Evolutionary conservation across 2,329 filamentous ascomycete species (phyloP).

Genomic region (Lecanicillium sp.): DNA sequence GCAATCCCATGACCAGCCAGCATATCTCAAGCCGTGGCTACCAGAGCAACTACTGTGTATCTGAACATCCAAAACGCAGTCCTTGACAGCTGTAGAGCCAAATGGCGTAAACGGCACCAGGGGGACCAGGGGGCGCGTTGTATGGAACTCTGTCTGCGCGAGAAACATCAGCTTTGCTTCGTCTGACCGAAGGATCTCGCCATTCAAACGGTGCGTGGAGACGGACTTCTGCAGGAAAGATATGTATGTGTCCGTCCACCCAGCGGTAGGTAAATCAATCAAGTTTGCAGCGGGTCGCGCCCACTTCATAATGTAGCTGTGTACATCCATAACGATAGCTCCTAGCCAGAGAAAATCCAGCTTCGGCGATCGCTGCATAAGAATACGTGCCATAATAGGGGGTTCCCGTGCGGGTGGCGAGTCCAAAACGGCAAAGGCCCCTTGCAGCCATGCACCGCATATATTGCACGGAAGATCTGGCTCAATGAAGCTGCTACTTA

Average conservation of each 20-base stretch:
- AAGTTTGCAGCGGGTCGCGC: slow-evolving; percentile 6
- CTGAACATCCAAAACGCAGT: slow-evolving; percentile 11
- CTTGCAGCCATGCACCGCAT: slow-evolving; percentile 1
- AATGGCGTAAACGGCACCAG: slow-evolving; percentile 8
- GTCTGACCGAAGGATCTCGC: slow-evolving; percentile 2
- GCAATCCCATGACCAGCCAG: slow-evolving; percentile 6
- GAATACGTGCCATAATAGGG: background rate
- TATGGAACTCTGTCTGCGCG: slow-evolving; percentile 4
- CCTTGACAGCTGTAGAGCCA: slow-evolving; percentile 3
- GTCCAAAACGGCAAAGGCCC: slow-evolving; percentile 1
- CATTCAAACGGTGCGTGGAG: background rate
- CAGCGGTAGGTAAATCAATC: slow-evolving; percentile 10
- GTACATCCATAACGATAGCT: slow-evolving; percentile 7
- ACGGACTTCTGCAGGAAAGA: slow-evolving; percentile 1
- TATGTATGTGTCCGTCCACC: slow-evolving; percentile 7
- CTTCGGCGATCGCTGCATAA: slow-evolving; percentile 6
- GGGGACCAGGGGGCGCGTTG: slow-evolving; percentile 4
- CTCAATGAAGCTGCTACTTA: slow-evolving; percentile 10
- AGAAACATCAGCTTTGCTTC: slow-evolving; percentile 10
- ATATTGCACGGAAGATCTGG: slow-evolving; percentile 8
- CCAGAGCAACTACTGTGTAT: slow-evolving; percentile 5
- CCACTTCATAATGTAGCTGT: slow-evolving; percentile 7
- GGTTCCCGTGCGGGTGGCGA: background rate
- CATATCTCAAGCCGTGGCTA: slow-evolving; percentile 8
- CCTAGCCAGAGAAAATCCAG: slow-evolving; percentile 12